Conservation (phyloP, 2,329 filamentous ascomycete genomes). For the Aspergillus uvarum region DNA sequence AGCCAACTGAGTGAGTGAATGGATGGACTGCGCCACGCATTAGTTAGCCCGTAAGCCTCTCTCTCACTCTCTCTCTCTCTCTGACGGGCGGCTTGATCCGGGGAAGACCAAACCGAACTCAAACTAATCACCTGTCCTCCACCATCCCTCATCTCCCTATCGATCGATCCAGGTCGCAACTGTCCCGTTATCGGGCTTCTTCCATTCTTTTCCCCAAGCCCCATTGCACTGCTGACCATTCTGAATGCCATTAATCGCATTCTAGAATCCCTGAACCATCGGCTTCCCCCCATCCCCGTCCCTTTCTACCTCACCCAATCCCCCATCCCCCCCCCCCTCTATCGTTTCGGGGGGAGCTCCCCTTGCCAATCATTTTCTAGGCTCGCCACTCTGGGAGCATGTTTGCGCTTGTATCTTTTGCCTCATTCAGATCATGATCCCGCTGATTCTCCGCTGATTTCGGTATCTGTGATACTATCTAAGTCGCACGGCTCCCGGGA, state of each 20-base stretch:
- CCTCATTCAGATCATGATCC: conserved; percentile 41
- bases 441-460: conserved; percentile 32
- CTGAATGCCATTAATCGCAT: background rate
- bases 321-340: background rate
- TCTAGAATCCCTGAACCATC: background rate
- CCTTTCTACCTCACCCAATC: conserved; percentile 1
- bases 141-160: background rate
- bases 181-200: background rate
- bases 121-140: background rate
- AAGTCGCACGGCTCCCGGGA: conserved; percentile 34
- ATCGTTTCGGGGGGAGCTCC: conserved; percentile 12
- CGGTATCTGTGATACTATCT: conserved; percentile 29
- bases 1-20: background rate
- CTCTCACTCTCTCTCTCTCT: background rate
- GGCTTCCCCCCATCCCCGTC: background rate
- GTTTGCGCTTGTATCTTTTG: conserved; percentile 33
- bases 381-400: conserved; percentile 24
- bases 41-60: background rate
- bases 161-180: background rate
- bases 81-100: conserved; percentile 3
- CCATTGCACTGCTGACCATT: background rate
- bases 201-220: background rate
- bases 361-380: conserved; percentile 1
- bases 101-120: background rate
- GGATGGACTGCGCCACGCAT: conserved; percentile 5